Evolutionary conservation across 768 basidiomycete genomes (phyloP), one percentile per base, ranked within the genome.

Genomic region (Tulasnella sp.): DNA sequence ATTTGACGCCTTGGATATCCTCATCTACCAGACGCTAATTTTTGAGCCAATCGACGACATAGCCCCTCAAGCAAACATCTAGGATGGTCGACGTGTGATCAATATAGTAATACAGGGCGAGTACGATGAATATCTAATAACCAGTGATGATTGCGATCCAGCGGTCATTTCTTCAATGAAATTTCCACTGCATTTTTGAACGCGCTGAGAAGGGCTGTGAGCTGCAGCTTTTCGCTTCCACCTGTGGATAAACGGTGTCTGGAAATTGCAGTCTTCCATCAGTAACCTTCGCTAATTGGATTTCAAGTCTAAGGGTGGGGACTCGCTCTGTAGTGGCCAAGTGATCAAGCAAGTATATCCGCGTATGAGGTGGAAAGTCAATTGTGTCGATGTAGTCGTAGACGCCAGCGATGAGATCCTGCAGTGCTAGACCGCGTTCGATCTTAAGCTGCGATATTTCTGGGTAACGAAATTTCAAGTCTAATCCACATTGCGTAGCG

Each of bases 301-400:
- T n/a, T n/a, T n/a, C n/a, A 10, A 43, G 17, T 2, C 5, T 53
- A 3, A 41, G 7, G 24, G 21, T 19, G 17, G 44, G 15, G 1
- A 76, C 89, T 69, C 70, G 97, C 94, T 99, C 96, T 56, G 83
- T 87, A n/a, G 85, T 86, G n/a, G 94, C 93, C 21, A 99, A 72
- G 64, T 92, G 83, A 68, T 98, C 96, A 21, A 99, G 73, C 7
- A 99, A 76, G 68, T 96, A 98, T 32, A 94, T 81, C 48, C 91
- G 77, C n/a, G 88, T 86, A 56, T 87, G 80, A 7, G 86, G 78
- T 63, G 91, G 86, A 64, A 97, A 78, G 49, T 94, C 90, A 54
- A 98, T 79, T 0, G 83, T 85, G 66, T 89, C 84, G 10, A 92
- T 73, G 67, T 89, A 92, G 59, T 99, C 96, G 70, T 86, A 96